Conservation (phyloP, 306 rosid genomes). For the Inga leiocalycina region DNA sequence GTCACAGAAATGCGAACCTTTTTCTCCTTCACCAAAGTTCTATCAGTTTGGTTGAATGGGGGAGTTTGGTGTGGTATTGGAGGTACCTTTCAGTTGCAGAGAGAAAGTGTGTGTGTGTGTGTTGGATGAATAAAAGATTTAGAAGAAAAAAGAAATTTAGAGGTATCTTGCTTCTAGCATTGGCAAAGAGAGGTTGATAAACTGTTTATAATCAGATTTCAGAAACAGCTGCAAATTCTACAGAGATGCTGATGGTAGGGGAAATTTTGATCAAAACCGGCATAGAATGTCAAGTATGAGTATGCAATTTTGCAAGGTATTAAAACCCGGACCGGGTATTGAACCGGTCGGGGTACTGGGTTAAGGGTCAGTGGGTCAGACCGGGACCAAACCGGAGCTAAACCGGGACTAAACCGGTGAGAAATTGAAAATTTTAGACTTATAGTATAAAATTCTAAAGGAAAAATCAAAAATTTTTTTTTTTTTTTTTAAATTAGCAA, state of each 20-base stretch:
- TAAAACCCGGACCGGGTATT: no score
- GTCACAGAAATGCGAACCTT: slow-evolving; percentile 57
- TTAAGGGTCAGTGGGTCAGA: no score
- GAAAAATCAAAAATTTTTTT: no score
- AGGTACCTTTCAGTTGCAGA: neutral
- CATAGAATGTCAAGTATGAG: slow-evolving; percentile 5
- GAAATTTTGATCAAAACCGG: slow-evolving; percentile 13
- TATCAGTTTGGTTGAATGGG: slow-evolving; percentile 66
- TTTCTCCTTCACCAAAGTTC: slow-evolving; percentile 42
- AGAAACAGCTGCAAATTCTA: slow-evolving; percentile 26
- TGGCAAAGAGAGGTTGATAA: slow-evolving; percentile 21
- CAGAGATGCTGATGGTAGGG: slow-evolving; percentile 22
- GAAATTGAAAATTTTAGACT: no score
- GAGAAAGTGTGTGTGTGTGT: neutral
- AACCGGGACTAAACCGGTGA: no score
- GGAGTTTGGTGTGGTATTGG: slow-evolving; percentile 53
- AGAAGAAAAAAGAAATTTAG: slow-evolving; percentile 10
- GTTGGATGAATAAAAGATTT: slow-evolving; percentile 33
- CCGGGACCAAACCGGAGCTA: no score
- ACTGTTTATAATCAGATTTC: slow-evolving; percentile 28
- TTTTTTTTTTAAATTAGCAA: no score
- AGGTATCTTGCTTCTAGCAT: slow-evolving; percentile 37
- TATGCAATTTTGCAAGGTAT: neutral
- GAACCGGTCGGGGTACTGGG: no score
- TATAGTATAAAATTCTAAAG: no score